Evolutionary conservation across 768 basidiomycete species (phyloP), one percentile per base, ranked within the genome.

Genomic region (Rhizopogon roseolus): DNA sequence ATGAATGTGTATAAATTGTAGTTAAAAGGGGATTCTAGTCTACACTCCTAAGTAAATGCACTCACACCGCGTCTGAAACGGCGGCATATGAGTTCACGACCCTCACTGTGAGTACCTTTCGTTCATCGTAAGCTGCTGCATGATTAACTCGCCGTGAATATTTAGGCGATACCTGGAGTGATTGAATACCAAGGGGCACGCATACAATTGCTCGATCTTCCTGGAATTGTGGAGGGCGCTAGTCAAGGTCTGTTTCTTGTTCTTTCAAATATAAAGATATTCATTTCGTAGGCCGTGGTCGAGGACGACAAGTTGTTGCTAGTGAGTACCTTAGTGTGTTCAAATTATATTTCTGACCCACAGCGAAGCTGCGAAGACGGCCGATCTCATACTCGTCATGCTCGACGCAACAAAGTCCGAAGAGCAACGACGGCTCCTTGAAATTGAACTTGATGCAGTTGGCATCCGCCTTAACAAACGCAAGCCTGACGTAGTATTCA

Each of bases 51-150:
- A 86, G 82, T 66, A 98, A 95, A 75, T 82, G 86, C 54, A 99
- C 97, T 0, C 86, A 94, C 60, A 99, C 97, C 0, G 84, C 81
- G 41, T 93, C 90, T 4, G 88, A 88, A 63, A 74, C 89, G 0
- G 97, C 95, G 13, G 90, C 93, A 10, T 98, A 97, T 65, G 95
- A 98, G 67, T 98, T 97, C 71, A 97, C 94, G 3, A 96, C 92
- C 4, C 79, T 96, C 32, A 91, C 90, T 9, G 90, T 88, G 62
- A 59, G 79, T 65, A 36, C 34, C 13, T 22, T 16, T 41, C 14
- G 22, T 17, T 8, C 6, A 17, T 22, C 29, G 29, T 36, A 32
- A 11, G 16, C 53, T 28, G 10, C 25, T 32, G 32, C 36, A 6
- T 46, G 10, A 19, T 41, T 44, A 3, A 39, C 17, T 57, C 39